Evolutionary conservation across 768 basidiomycete genomes (phyloP), one percentile per base, ranked within the genome.

Genomic region (Serendipita sp.): DNA sequence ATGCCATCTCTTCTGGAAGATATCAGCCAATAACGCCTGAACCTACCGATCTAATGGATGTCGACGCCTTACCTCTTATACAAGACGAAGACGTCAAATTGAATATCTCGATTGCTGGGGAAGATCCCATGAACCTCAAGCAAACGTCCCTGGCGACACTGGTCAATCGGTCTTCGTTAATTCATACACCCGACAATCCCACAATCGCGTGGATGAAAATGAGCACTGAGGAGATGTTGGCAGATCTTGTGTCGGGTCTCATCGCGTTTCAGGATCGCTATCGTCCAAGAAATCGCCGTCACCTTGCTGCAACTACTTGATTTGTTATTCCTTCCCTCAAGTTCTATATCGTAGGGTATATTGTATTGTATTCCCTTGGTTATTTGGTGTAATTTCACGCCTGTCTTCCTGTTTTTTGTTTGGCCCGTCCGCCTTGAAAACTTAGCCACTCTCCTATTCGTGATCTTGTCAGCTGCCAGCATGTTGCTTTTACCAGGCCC

Each of bases 401-500:
- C 29, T 50, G n/a, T 31, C 48, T 8, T 5, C 48, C 8, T 50
- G 48, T 8, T 8, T 50, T 31, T 5, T 52, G 48, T 52, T 52
- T 23, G 18, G 48, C 48, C 48, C 48, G 31, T 52, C 48, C 18
- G n/a, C 8, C 5, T 23, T 23, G 31, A 52, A 52, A 52, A n/a
- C 48, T 60, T 60, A 27, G 55, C 55, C 55, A 37, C 36, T 29
- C 23, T 37, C 36, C 33, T 29, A 34, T 5, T 31, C n/a, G n/a
- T n/a, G 18, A 50, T 18, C n/a, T 50, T 50, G 48, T n/a, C 48
- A 40, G 40, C 27, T 53, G 4, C 53, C 18, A 46, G 50, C 5
- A 95, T 96, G 92, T 79, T 96, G 34, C 75, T 90, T 62, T 78
- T 95, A 8, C 74, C 76, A 31, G 94, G 94, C 44, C 80, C 84